A percentile compares a stretch with the other conserved stretches of the same genome.
These are phyloP conservation scores for Massarina eburnea DNA, from an alignment of 2,329 filamentous ascomycete species.

Conservation along the genomic window DNA sequence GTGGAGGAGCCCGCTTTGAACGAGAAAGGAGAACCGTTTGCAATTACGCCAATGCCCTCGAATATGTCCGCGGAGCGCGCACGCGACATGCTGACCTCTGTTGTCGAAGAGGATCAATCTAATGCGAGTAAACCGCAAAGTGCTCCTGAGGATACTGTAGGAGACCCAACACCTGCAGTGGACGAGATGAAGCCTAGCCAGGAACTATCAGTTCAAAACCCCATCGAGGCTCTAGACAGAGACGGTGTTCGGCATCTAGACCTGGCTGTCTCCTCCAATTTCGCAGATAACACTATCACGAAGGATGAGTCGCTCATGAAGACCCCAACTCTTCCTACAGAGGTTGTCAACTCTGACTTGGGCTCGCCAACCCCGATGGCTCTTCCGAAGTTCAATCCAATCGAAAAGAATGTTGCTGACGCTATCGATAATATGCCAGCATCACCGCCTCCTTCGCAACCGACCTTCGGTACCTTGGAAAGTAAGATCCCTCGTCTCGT, in stretches of 20 bases:
- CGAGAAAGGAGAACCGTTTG: constrained; percentile 33
- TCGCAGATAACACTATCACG: constrained; percentile 18
- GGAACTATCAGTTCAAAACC: constrained; percentile 28
- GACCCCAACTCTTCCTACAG: constrained; percentile 28
- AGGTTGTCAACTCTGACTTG: constrained; percentile 18
- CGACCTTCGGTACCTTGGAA: constrained; percentile 23
- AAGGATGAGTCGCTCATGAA: constrained; percentile 28
- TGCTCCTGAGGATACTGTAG: constrained; percentile 2
- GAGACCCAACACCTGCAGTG: constrained; percentile 11
- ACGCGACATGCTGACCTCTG: constrained; percentile 64
- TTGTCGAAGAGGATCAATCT: constrained; percentile 63
- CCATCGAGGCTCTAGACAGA: constrained; percentile 45
- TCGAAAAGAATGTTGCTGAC: constrained; percentile 35
- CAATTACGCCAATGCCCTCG: constrained; percentile 38
- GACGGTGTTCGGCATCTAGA: constrained; percentile 64
- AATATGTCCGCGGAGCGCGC: constrained; percentile 62
- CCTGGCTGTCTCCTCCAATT: constrained; percentile 55
- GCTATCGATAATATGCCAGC: constrained; percentile 39
- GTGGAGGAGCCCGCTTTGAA: constrained; percentile 32
- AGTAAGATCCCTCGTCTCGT: constrained; percentile 44
- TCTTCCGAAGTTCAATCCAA: constrained; percentile 34
- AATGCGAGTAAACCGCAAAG: constrained; percentile 20
- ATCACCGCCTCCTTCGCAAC: constrained; percentile 25
- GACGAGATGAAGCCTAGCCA: constrained; percentile 11
- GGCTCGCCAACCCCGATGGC: constrained; percentile 35